Evolutionary conservation across 495 filamentous ascomycete species (phyloP).

Genomic region (Halenospora varia): DNA sequence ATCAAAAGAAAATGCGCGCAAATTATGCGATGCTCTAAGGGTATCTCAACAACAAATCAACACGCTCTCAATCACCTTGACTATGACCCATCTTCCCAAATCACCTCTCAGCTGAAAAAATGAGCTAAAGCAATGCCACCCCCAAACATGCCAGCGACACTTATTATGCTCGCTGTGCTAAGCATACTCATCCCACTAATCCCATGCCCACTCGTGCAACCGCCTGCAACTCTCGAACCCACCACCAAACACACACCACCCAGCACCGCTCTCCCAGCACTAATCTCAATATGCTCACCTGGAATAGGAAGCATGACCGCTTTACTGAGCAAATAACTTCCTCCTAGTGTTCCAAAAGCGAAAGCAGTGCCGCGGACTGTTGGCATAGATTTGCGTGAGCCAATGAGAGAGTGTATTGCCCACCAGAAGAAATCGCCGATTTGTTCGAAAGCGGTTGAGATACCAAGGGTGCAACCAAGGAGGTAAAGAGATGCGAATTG

Average conservation of each 20-base stretch:
- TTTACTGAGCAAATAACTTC: slow-evolving; percentile 28
- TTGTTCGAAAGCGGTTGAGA: slow-evolving; percentile 49
- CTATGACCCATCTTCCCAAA: not conserved
- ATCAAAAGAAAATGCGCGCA: too few relatives aligned
- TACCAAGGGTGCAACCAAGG: slow-evolving; percentile 41
- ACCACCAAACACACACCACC: slow-evolving; percentile 49
- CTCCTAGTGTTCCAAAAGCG: slow-evolving; percentile 37
- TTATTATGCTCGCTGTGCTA: slow-evolving; percentile 47
- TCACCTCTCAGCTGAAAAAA: not conserved
- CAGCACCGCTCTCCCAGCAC: slow-evolving; percentile 27
- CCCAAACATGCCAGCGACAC: slow-evolving; percentile 44
- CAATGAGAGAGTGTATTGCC: slow-evolving; percentile 20
- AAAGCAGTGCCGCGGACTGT: slow-evolving; percentile 33
- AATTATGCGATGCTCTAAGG: too few relatives aligned
- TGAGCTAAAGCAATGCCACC: slow-evolving; percentile 30
- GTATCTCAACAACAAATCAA: too few relatives aligned
- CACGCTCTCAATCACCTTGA: too few relatives aligned
- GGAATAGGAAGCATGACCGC: not conserved
- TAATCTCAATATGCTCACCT: slow-evolving; percentile 21
- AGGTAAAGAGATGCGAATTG: slow-evolving; percentile 42
- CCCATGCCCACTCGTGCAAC: slow-evolving; percentile 57
- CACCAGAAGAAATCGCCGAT: slow-evolving; percentile 42
- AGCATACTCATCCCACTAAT: slow-evolving; percentile 51
- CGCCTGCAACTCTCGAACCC: slow-evolving; percentile 50
- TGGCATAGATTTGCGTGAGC: slow-evolving; percentile 15